These are phyloP conservation scores for Calonectria hongkongensis DNA, from an alignment of 2,329 filamentous ascomycete species.

Conservation along the genomic window DNA sequence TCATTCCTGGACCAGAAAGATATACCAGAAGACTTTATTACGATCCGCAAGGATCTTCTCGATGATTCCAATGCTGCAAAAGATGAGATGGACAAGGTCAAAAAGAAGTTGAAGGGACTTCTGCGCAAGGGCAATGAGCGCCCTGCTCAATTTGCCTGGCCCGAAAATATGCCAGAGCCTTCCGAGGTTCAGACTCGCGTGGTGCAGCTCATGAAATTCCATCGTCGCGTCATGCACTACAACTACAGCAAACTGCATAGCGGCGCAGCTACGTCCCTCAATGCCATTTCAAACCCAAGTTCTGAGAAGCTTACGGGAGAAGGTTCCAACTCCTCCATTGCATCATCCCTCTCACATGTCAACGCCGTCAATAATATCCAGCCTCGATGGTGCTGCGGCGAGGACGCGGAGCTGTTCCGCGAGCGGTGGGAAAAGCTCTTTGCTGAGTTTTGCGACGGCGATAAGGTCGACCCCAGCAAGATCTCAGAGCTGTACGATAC, in stretches of 20 bases:
- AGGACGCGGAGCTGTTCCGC: slow-evolving; percentile 94
- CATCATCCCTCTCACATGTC: slow-evolving; percentile 74
- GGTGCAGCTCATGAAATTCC: slow-evolving; percentile 98
- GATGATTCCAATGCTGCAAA: slow-evolving; percentile 99
- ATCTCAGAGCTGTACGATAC: slow-evolving; percentile 99
- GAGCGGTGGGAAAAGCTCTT: slow-evolving; percentile 99
- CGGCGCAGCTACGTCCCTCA: slow-evolving; percentile 78
- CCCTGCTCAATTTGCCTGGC: slow-evolving; percentile 98
- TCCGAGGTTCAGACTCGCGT: slow-evolving; percentile 94
- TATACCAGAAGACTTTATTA: slow-evolving; percentile 89
- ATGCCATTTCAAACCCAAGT: slow-evolving; percentile 72
- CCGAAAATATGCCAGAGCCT: slow-evolving; percentile 93
- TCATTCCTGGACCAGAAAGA: slow-evolving; percentile 93
- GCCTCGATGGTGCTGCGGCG: slow-evolving; percentile 95
- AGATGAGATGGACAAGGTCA: slow-evolving; percentile 99
- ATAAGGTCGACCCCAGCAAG: slow-evolving; percentile 99
- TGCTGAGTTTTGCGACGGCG: slow-evolving; percentile 94
- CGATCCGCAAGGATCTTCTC: slow-evolving; percentile 92
- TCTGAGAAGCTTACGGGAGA: slow-evolving; percentile 67
- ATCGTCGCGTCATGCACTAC: slow-evolving; percentile 94
- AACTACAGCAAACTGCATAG: slow-evolving; percentile 90
- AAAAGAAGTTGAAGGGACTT: slow-evolving; percentile 98
- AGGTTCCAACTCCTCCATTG: slow-evolving; percentile 64
- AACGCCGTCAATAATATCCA: slow-evolving; percentile 84
- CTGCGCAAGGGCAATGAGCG: slow-evolving; percentile 94